Base-by-base conservation (phyloP, 2,329 filamentous ascomycete genomes). In the Amauroascus verrucosus region DNA sequence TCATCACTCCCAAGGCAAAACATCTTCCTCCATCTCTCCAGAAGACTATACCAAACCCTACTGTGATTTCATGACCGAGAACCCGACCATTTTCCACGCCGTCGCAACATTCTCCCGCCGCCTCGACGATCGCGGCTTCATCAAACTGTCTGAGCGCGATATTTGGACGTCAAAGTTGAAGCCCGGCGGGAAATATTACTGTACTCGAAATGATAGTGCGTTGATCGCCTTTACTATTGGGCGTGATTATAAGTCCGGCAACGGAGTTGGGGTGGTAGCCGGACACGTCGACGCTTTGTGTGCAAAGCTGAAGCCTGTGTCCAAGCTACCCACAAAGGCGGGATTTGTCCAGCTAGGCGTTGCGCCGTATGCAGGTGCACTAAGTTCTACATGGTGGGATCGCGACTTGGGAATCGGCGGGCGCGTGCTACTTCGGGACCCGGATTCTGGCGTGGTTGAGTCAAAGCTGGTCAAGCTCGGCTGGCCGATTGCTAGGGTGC, bases 301-400 rank as follows among this genome's bases (percentile, higher is more conserved):
- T 14, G 87, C 90, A 16, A 87, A 84, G 69, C 74, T 97, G 62
- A 97, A 97, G 81, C 91, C 93, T 8, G 80, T 96, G 26, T 88
- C 88, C 64, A 86, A 81, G 64, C 83, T 95, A 63, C 82, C 85
- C n/a, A 86, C 77, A 62, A 88, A 85, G 66, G 85, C 86, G 30
- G 91, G 93, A 51, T 98, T 88, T 65, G 69, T 88, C 26, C 88
- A 97, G 73, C 79, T 97, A 6, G 91, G 88, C 22, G 88, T 97
- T 51, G 90, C 93, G 1, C 93, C 87, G 0, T 98, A 97, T 66
- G 91, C 89, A 8, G 91, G 93, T 48, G 89, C 77, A 1, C 72
- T 97, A 57, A 93, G 90, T 66, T 76, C 77, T 58, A 97, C 93
- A 0, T 97, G 93, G 93, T 97, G 90, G 91, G 93, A 97, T 69